A percentile compares a stretch with the other conserved stretches of the same genome.
phyloP scores from a whole-genome alignment of 306 rosid genomes.

The Cucurbita argyrosperma region DNA sequence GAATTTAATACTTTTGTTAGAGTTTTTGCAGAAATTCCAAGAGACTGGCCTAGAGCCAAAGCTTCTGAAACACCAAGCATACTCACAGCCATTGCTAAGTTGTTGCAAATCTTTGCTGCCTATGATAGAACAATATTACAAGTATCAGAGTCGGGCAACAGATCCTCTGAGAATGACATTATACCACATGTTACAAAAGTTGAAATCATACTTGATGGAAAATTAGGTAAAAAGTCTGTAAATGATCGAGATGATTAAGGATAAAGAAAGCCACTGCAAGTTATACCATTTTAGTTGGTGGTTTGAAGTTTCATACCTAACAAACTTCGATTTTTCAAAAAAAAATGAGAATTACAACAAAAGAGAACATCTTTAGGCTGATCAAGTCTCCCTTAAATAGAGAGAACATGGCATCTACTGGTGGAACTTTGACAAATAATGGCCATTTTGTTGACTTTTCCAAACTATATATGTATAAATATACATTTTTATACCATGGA shows the following conservation, averaged over 20 bases:
- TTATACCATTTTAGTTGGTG: not conserved
- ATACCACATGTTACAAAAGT: not conserved
- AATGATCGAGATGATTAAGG: not conserved
- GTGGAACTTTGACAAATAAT: not conserved
- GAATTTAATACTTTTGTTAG: constrained; percentile 73
- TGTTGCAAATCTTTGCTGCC: constrained; percentile 95
- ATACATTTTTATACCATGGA: not conserved
- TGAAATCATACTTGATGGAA: not conserved
- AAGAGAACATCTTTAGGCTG: not conserved
- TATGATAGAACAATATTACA: constrained; percentile 15
- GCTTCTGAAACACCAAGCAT: constrained; percentile 97
- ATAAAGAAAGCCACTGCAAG: not conserved
- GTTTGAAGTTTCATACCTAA: not conserved
- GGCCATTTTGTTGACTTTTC: not conserved
- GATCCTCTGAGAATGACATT: not conserved
- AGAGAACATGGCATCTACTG: not conserved
- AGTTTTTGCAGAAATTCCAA: constrained; percentile 65
- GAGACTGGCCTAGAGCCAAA: constrained; percentile 76
- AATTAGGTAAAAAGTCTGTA: not conserved
- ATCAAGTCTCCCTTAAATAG: not conserved
- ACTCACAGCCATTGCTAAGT: constrained; percentile 85
- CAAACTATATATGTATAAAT: not conserved
- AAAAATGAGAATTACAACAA: not conserved
- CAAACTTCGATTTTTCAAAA: not conserved
- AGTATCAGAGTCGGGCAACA: constrained; percentile 1